Base-by-base conservation (phyloP, 306 rosid genomes). In the Castanea sativa region DNA sequence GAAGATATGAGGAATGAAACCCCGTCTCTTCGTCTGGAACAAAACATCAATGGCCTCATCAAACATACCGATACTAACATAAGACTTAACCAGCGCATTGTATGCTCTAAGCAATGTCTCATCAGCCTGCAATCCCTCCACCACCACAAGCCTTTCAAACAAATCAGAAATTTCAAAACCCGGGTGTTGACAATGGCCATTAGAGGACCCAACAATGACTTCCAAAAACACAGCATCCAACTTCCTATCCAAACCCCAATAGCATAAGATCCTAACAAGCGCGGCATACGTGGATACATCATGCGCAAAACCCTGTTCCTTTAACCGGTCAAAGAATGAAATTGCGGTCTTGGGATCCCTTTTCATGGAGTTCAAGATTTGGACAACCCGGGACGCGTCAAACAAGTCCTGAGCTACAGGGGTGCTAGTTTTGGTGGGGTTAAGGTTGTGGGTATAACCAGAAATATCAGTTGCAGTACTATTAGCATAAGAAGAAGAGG, bases 1-100 rank as follows among this genome's bases (percentile, higher is more conserved):
- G 33, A 82, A 79, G 59, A 92, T 74, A 80, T 83, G 90, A 0
- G 90, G 94, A 71, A 88, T 57, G 76, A 92, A 75, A 32, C 96
- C 93, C n/a, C 79, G 75, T 76, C 90, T 83, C 76, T 79, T 74
- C 20, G 83, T 73, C 15, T 21, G 84, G 32, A 89, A 91, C 56
- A 94, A 78, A 79, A 92, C 83, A 82, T 89, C 89, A 68, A 83
- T 76, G 15, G 93, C 98, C 49, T 85, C 88, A 77, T 91, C 97
- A 74, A 92, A 94, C 93, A 89, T 85, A 76, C 70, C 75, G 71
- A 87, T 60, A 77, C 85, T 82, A 29, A 77, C 92, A 76, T 86
- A 91, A 68, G 92, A 76, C 76, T 94, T 94, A 56, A 94, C 87
- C 68, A 91, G 83, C 18, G 81, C 86, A 79, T 88, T 78, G 77